These are phyloP conservation scores for Beauveria sp. DNA, from an alignment of 2,329 filamentous ascomycete genomes.

Conservation along the genomic window DNA sequence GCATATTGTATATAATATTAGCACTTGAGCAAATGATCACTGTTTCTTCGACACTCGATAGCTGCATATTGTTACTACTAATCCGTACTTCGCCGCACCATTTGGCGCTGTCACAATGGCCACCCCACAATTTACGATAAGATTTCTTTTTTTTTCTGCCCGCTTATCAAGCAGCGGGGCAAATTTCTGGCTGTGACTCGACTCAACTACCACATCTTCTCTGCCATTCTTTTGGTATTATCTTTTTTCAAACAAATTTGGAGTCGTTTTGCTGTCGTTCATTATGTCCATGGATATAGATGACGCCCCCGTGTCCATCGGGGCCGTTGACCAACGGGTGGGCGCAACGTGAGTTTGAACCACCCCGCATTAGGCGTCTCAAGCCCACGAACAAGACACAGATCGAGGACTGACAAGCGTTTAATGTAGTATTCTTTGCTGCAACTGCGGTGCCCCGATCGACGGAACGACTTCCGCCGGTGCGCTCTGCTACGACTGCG, in stretches of 20 bases:
- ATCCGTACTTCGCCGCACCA: too few species aligned
- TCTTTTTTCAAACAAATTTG: not conserved
- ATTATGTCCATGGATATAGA: conserved; percentile 38
- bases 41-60: not conserved
- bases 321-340: conserved; percentile 24
- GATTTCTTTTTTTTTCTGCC: conserved; percentile 13
- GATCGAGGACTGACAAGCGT: not conserved
- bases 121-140: conserved; percentile 20
- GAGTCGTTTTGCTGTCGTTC: conserved; percentile 12
- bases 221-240: conserved; percentile 3
- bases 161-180: conserved; percentile 33
- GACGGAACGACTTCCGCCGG: conserved; percentile 81
- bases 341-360: conserved; percentile 32
- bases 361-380: conserved; percentile 6
- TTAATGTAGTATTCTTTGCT: conserved; percentile 73
- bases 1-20: conserved; percentile 5
- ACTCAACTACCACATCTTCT: conserved; percentile 7
- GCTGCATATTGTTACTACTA: conserved; percentile 3
- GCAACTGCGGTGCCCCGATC: conserved; percentile 93
- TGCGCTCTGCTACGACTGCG: conserved; percentile 90
- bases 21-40: conserved; percentile 6
- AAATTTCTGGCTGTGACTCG: conserved; percentile 20
- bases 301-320: conserved; percentile 33
- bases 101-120: not conserved
- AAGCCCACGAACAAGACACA: not conserved